Evolutionary conservation across 768 basidiomycete species (phyloP).

Genomic region (Leccinum truebloodii): DNA sequence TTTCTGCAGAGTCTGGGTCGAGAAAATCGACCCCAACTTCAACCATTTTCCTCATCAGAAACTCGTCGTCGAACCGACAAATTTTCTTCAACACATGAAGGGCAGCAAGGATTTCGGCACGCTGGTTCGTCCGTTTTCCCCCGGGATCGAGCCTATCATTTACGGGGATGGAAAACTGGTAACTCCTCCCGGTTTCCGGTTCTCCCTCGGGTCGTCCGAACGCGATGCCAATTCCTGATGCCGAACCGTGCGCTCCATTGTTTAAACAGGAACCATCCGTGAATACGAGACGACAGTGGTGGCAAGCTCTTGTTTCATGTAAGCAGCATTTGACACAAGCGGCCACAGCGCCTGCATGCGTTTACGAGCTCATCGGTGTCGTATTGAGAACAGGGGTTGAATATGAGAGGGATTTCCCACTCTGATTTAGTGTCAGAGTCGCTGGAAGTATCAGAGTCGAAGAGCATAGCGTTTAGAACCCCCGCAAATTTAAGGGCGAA

Average conservation of each 20-base stretch:
- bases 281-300: background rate
- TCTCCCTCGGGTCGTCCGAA: background rate
- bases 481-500: no score
- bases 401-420: no score
- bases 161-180: conserved; percentile 2
- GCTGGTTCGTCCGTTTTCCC: background rate
- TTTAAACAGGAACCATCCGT: conserved; percentile 1
- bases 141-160: background rate
- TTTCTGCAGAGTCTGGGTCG: background rate
- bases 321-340: background rate
- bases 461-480: no score
- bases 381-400: no score
- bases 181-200: background rate
- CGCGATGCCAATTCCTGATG: background rate
- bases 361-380: no score
- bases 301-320: background rate
- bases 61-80: conserved; percentile 26
- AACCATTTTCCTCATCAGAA: background rate
- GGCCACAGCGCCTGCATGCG: background rate
- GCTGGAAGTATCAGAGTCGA: no score
- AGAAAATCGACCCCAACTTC: no score
- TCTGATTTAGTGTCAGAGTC: no score
- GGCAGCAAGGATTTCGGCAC: conserved; percentile 1
- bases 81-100: conserved; percentile 22
- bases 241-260: background rate